These are phyloP conservation scores for Podila epicladia DNA, from an alignment of 192 early-diverging fungal genomes.

Conservation along the genomic window DNA sequence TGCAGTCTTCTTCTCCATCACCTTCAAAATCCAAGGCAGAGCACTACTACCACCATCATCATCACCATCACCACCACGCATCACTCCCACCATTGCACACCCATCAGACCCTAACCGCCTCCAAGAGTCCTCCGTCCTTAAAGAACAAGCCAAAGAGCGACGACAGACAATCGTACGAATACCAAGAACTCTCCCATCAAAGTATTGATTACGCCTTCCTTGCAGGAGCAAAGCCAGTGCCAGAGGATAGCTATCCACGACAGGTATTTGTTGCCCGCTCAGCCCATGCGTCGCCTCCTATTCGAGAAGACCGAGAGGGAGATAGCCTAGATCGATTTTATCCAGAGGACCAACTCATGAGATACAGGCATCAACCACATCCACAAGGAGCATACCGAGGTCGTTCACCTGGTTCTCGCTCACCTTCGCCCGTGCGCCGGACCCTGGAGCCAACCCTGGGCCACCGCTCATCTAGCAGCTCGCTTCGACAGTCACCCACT, in stretches of 20 bases:
- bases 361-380: background rate
- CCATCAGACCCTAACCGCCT: conserved; percentile 20
- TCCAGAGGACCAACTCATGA: background rate
- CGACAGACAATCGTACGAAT: conserved; percentile 15
- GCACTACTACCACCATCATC: conserved; percentile 10
- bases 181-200: background rate
- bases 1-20: conserved; percentile 1
- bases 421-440: background rate
- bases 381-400: background rate
- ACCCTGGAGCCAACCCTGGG: background rate
- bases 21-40: background rate
- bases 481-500: background rate
- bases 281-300: no score
- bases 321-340: background rate
- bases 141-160: background rate
- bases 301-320: background rate
- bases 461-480: background rate
- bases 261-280: no score
- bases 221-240: no score
- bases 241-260: no score
- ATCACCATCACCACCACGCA: conserved; percentile 40
- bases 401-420: background rate
- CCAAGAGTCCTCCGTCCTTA: background rate
- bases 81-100: conserved; percentile 35
- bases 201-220: no score